phyloP scores from a whole-genome alignment of 257 asterid genomes.

The Ligustrum vulgare region DNA sequence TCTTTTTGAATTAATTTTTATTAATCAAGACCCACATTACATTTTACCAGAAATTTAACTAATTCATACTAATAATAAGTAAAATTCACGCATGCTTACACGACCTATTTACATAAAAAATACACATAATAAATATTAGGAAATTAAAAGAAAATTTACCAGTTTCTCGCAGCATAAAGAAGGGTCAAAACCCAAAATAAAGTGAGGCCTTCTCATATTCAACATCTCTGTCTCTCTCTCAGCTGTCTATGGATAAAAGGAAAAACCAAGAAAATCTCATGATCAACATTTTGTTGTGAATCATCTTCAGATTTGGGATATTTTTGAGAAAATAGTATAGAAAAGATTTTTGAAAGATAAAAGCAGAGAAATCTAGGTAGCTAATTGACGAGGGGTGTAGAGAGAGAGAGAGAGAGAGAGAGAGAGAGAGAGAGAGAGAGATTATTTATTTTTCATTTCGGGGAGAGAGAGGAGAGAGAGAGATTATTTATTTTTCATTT shows the following conservation, averaged over 20 bases:
- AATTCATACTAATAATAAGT: neutral
- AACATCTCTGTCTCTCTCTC: conserved; percentile 43
- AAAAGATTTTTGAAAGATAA: neutral
- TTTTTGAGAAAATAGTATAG: neutral
- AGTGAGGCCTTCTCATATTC: conserved; percentile 59
- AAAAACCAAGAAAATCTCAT: neutral
- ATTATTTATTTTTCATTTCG: neutral
- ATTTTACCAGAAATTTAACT: neutral
- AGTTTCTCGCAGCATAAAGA: conserved; percentile 54
- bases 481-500: too few species aligned
- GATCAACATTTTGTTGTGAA: neutral
- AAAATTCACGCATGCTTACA: conserved; percentile 9
- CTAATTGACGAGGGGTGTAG: neutral
- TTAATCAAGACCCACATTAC: conserved; percentile 26
- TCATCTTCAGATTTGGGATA: neutral
- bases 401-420: neutral
- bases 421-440: neutral
- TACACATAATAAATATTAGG: neutral
- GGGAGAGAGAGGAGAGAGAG: too few species aligned
- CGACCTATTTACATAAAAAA: neutral
- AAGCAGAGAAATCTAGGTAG: neutral
- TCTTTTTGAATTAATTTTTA: conserved; percentile 3
- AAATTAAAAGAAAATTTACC: conserved; percentile 44
- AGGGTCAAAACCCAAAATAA: conserved; percentile 75
- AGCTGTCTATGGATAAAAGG: neutral